A percentile compares a stretch with the other conserved stretches of the same genome.
phyloP scores from a whole-genome alignment of 192 early-diverging fungal species.

The Podila clonocystis region DNA sequence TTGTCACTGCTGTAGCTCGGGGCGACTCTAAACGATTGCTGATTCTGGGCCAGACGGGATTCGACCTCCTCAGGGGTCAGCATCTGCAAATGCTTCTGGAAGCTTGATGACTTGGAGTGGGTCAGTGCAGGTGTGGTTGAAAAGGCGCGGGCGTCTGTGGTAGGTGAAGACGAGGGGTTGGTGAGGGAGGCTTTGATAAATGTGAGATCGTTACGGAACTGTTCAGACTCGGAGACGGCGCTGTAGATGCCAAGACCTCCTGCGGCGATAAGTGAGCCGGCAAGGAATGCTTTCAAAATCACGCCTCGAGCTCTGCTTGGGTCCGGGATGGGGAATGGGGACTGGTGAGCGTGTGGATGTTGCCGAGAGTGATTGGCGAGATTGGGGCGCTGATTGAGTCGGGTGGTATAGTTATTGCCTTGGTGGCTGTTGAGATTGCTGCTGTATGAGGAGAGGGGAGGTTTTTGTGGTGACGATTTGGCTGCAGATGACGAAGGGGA shows the following conservation, averaged over 20 bases:
- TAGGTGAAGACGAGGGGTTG: not conserved
- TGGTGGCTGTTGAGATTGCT: not conserved
- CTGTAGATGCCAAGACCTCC: conserved; percentile 2
- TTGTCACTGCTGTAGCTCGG: not conserved
- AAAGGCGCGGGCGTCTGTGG: not conserved
- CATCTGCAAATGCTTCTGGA: conserved; percentile 39
- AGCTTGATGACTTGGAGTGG: not conserved
- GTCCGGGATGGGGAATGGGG: conserved; percentile 21
- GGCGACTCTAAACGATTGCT: conserved; percentile 21
- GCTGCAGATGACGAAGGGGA: conserved; percentile 9
- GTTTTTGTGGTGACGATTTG: not conserved
- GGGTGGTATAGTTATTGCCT: not conserved
- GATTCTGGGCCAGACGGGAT: conserved; percentile 28
- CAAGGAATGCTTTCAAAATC: conserved; percentile 16
- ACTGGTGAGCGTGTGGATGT: not conserved
- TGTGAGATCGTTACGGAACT: conserved; percentile 9
- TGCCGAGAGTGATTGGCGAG: not conserved
- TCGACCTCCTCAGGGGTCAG: conserved; percentile 38
- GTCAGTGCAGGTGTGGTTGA: not conserved
- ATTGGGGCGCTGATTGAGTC: not conserved
- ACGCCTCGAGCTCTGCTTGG: not conserved
- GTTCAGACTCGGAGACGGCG: not conserved
- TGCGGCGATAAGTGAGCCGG: conserved; percentile 2
- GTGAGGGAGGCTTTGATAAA: conserved; percentile 2
- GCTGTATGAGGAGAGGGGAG: not conserved